These are phyloP conservation scores for Tremella mesenterica DNA, from an alignment of 768 basidiomycete genomes.

Conservation along the genomic window DNA sequence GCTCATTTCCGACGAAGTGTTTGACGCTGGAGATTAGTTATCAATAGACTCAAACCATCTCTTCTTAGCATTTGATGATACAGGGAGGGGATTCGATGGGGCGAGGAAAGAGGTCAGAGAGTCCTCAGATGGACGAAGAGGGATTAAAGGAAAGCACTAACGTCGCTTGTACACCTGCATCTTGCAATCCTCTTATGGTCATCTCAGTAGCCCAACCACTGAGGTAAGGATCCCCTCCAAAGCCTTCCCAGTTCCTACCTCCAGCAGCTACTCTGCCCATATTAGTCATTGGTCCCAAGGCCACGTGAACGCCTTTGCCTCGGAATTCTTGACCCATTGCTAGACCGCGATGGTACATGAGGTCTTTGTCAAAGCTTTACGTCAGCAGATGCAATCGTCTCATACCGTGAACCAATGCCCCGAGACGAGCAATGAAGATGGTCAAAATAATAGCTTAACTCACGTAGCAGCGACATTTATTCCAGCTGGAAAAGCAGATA, in stretches of 20 bases:
- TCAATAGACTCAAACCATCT: too few relatives aligned
- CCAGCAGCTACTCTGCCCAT: conserved; percentile 62
- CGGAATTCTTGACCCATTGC: conserved; percentile 75
- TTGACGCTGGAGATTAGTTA: conserved; percentile 16
- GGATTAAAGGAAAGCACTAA: conserved; percentile 5
- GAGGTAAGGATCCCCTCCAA: conserved; percentile 81
- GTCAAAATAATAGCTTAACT: conserved; percentile 27
- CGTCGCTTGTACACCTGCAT: conserved; percentile 68
- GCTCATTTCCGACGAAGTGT: conserved; percentile 46
- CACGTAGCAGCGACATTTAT: conserved; percentile 75
- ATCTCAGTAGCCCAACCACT: conserved; percentile 60
- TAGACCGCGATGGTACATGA: conserved; percentile 66
- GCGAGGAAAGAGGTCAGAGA: background rate
- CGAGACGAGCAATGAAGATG: too few relatives aligned
- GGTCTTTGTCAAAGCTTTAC: conserved; percentile 58
- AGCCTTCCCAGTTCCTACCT: conserved; percentile 90
- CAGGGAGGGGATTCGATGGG: too few relatives aligned
- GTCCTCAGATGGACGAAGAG: too few relatives aligned
- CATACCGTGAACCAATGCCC: background rate
- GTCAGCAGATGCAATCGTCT: too few relatives aligned
- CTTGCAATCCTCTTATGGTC: conserved; percentile 74
- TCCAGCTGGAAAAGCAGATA: conserved; percentile 73
- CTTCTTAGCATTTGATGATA: too few relatives aligned
- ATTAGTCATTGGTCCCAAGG: conserved; percentile 71
- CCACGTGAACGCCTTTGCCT: conserved; percentile 74